Percentiles rank a stretch among this genome's conserved stretches.
These are phyloP conservation scores for Lophiostoma macrostomum DNA, from an alignment of 495 filamentous ascomycete species.

Conservation along the genomic window DNA sequence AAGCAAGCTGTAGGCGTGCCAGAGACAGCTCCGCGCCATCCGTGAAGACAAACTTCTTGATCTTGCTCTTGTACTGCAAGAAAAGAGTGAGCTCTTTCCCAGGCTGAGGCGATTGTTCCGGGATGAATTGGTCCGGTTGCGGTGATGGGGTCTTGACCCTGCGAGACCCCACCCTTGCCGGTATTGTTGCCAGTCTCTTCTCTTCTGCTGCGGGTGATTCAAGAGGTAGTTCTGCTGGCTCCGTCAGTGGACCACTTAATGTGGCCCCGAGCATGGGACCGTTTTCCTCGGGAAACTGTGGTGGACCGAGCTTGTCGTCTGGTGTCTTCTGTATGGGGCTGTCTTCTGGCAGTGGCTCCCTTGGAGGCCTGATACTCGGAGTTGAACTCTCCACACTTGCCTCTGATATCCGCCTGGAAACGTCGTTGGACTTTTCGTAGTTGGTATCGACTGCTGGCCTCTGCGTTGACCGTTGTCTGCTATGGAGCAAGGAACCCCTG, in stretches of 20 bases:
- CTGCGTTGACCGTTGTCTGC: constrained; percentile 57
- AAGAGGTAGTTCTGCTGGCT: constrained; percentile 19
- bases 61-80: constrained; percentile 91
- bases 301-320: constrained; percentile 57
- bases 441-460: constrained; percentile 55
- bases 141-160: constrained; percentile 38
- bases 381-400: constrained; percentile 43
- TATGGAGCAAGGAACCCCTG: constrained; percentile 66
- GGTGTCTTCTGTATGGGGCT: constrained; percentile 54
- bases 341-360: constrained; percentile 38
- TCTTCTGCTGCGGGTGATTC: constrained; percentile 18
- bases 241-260: constrained; percentile 26
- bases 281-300: constrained; percentile 35
- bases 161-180: constrained; percentile 30
- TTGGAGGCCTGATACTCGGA: constrained; percentile 43
- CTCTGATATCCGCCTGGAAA: constrained; percentile 64
- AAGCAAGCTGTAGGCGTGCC: constrained; percentile 87
- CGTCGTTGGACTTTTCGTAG: constrained; percentile 53
- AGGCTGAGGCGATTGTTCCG: constrained; percentile 71
- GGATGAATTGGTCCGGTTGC: constrained; percentile 53
- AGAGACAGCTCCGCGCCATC: constrained; percentile 84
- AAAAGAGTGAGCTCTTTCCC: constrained; percentile 94
- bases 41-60: constrained; percentile 89
- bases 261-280: constrained; percentile 30
- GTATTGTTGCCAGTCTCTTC: constrained; percentile 13